Base-by-base conservation (phyloP, 192 early-diverging fungal species). In the Entophlyctis helioformis region DNA sequence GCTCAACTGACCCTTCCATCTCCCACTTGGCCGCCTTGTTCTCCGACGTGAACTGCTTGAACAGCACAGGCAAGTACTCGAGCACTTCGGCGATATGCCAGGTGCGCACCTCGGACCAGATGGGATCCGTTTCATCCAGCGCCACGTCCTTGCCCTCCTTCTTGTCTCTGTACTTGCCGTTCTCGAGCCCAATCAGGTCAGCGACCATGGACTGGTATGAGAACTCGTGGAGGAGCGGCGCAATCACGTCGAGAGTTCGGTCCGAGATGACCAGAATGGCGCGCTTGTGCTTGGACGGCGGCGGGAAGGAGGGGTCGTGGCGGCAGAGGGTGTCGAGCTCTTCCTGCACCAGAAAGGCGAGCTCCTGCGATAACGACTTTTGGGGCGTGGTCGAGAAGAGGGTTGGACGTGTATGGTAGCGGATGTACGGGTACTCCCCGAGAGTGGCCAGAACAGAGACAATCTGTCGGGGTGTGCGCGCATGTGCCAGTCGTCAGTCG, bases 161-260 rank as follows among this genome's bases (percentile, higher is more conserved):
- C 19, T 44, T 42, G 19, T 44, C 54, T 40, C 56, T 36, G 42
- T 67, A 62, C 44, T 52, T 51, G 23, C 59, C 64, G 32, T 51
- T 57, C 37, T 66, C 59, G n/a, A 60, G 16, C 16, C 59, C 59
- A 12, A 99, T 55, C 50, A 99, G 62, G 59, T 99, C 96, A 48
- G 91, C 80, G 41, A 87, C 78, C 92, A 97, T 96, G 1, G 96
- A 92, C 60, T 99, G 94, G 52, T 99, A 99, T 0, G 96, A 96
- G 49, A 99, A 97, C 62, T 99, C 96, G 65, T 99, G 94, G 28
- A 96, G 62, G 4, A 97, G 74, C 5, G 96, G 91, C 3, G 87
- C 76, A 46, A 82, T 78, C 36, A 85, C 73, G 62, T 99, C 96
- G 35, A 95, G 75, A 1, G 84, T 83, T 43, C 96, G 80, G 54